Conservation (phyloP, 352 stramenopile species). For the Phytophthora melonis region DNA sequence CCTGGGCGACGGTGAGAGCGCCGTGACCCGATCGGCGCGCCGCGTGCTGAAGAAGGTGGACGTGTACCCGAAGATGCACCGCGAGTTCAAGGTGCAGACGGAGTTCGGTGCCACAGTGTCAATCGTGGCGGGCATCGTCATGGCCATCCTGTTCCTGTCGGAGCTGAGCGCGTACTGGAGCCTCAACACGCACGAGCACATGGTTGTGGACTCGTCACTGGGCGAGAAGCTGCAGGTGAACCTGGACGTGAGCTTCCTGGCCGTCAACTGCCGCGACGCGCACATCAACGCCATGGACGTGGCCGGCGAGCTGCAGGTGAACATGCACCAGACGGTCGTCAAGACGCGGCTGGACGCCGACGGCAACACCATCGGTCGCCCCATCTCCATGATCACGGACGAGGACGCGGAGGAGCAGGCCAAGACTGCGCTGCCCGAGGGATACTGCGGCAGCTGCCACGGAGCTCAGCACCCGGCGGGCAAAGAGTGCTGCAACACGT, state of each 20-base stretch:
- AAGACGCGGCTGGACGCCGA: slow-evolving; percentile 91
- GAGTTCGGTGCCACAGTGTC: slow-evolving; percentile 85
- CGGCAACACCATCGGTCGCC: slow-evolving; percentile 71
- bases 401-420: slow-evolving; percentile 37
- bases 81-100: slow-evolving; percentile 96
- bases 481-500: slow-evolving; percentile 86
- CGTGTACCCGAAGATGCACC: slow-evolving; percentile 97
- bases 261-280: slow-evolving; percentile 96
- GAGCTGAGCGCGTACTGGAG: slow-evolving; percentile 89
- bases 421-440: slow-evolving; percentile 62
- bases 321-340: slow-evolving; percentile 96
- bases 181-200: slow-evolving; percentile 91
- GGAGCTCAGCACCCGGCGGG: slow-evolving; percentile 78
- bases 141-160: slow-evolving; percentile 51
- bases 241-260: slow-evolving; percentile 98
- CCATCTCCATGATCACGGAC: slow-evolving; percentile 54
- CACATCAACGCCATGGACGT: slow-evolving; percentile 99
- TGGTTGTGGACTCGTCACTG: slow-evolving; percentile 96
- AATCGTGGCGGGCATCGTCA: slow-evolving; percentile 23
- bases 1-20: slow-evolving; percentile 42
- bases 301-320: slow-evolving; percentile 97
- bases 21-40: slow-evolving; percentile 55
- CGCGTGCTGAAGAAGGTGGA: slow-evolving; percentile 85
- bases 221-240: slow-evolving; percentile 97
- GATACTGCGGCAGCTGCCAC: slow-evolving; percentile 98